Evolutionary conservation across 257 asterid species (phyloP).

Genomic region (Fraxinus quadrangulata): DNA sequence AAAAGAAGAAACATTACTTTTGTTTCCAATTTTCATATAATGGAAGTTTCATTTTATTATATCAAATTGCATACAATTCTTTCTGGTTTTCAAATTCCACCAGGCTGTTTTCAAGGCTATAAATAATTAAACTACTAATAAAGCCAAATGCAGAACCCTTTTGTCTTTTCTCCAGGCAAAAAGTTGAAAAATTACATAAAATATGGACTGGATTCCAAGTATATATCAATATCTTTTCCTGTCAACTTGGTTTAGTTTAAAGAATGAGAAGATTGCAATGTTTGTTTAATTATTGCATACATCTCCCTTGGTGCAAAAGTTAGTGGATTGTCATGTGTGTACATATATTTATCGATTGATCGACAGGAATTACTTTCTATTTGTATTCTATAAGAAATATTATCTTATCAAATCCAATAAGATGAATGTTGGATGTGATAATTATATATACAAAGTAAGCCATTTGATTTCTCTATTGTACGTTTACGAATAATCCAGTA

Average conservation of each 20-base stretch:
- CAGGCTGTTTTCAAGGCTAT: background rate
- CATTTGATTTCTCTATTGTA: too few species aligned
- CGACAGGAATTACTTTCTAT: too few species aligned
- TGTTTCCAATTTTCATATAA: background rate
- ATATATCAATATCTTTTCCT: background rate
- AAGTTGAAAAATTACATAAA: slow-evolving; percentile 1
- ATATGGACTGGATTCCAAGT: slow-evolving; percentile 26
- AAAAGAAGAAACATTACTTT: background rate
- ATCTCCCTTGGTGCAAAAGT: slow-evolving; percentile 46
- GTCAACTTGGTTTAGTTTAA: slow-evolving; percentile 10
- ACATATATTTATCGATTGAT: background rate
- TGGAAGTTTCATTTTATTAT: background rate
- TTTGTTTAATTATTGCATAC: slow-evolving; percentile 23
- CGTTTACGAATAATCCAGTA: too few species aligned
- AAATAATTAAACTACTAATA: background rate
- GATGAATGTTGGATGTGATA: too few species aligned
- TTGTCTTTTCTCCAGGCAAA: slow-evolving; percentile 21
- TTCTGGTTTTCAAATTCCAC: background rate
- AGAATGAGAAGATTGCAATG: slow-evolving; percentile 29
- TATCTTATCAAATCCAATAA: too few species aligned
- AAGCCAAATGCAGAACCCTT: slow-evolving; percentile 18
- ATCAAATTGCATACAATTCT: background rate
- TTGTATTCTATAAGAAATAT: too few species aligned
- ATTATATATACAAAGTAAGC: too few species aligned
- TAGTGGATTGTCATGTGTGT: background rate